Percentiles rank a stretch among this genome's conserved stretches.
Evolutionary conservation across 495 filamentous ascomycete species (phyloP).

Genomic region (Ramalina intermedia): DNA sequence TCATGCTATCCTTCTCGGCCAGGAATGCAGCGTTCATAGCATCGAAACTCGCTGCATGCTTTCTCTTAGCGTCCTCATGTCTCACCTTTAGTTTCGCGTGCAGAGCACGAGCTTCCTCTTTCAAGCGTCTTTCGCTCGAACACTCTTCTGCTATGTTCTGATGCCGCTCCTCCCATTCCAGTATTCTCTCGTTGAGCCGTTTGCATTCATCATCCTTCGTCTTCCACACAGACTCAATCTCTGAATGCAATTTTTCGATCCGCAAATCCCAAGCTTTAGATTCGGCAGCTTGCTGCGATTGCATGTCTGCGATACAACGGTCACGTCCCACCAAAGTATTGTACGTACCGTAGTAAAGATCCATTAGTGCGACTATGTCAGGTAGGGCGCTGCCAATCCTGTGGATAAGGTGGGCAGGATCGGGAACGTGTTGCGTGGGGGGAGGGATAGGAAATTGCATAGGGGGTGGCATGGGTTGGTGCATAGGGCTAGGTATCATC

Average conservation of each 20-base stretch:
- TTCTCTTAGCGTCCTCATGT: constrained; percentile 12
- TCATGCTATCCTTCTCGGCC: constrained; percentile 12
- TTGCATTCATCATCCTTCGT: constrained; percentile 35
- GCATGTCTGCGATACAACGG: constrained; percentile 30
- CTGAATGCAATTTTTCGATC: constrained; percentile 35
- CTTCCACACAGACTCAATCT: constrained; percentile 25
- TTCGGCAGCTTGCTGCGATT: constrained; percentile 32
- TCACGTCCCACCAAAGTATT: constrained; percentile 30
- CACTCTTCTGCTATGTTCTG: constrained; percentile 34
- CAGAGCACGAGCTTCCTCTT: constrained; percentile 31
- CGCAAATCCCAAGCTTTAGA: constrained; percentile 38
- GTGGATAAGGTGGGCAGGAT: constrained; percentile 17
- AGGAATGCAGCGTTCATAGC: constrained; percentile 12
- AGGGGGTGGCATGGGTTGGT: neutral
- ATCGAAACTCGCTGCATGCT: constrained; percentile 12
- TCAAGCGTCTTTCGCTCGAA: constrained; percentile 25
- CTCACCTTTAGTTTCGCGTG: constrained; percentile 23
- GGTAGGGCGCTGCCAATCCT: constrained; percentile 36
- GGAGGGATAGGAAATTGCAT: neutral
- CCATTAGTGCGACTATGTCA: constrained; percentile 32
- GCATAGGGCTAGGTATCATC: neutral
- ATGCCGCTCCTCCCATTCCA: constrained; percentile 40
- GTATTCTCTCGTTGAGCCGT: constrained; percentile 40
- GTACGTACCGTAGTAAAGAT: constrained; percentile 32
- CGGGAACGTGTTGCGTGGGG: neutral